Percentiles rank a stretch among this genome's conserved stretches.
Conservation (phyloP, 1,284 basidiomycete species). For the Sporisorium scitamineum region DNA sequence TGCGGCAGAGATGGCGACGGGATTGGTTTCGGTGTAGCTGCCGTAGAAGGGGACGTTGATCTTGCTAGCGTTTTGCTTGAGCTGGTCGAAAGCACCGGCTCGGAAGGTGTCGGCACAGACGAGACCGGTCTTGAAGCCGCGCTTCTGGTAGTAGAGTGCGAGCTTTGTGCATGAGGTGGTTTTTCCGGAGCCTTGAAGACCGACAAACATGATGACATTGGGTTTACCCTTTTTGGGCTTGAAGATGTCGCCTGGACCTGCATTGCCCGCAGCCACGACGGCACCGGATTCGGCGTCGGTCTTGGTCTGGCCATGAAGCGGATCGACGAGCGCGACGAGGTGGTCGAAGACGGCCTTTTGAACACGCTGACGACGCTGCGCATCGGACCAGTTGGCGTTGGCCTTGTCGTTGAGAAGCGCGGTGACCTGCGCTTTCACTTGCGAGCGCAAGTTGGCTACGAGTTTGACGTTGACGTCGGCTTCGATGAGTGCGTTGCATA, state of each 20-base stretch:
- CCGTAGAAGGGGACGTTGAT: slow-evolving; percentile 99
- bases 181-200: slow-evolving; percentile 89
- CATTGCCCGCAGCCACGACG: slow-evolving; percentile 24
- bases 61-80: slow-evolving; percentile 91
- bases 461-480: slow-evolving; percentile 99
- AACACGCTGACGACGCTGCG: slow-evolving; percentile 63
- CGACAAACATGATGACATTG: slow-evolving; percentile 87
- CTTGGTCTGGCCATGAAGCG: slow-evolving; percentile 47
- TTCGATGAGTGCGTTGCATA: slow-evolving; percentile 91
- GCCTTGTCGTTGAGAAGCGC: slow-evolving; percentile 62
- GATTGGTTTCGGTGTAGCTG: slow-evolving; percentile 98
- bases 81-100: slow-evolving; percentile 97
- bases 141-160: slow-evolving; percentile 95
- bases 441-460: slow-evolving; percentile 85
- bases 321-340: slow-evolving; percentile 92
- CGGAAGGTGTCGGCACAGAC: slow-evolving; percentile 99
- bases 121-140: slow-evolving; percentile 96
- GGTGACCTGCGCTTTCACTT: slow-evolving; percentile 81
- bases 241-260: slow-evolving; percentile 74
- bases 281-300: slow-evolving; percentile 49
- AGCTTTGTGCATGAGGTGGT: slow-evolving; percentile 84
- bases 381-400: slow-evolving; percentile 59
- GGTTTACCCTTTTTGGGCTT: slow-evolving; percentile 95
- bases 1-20: slow-evolving; percentile 90
- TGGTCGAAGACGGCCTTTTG: slow-evolving; percentile 87